Evolutionary conservation across 2,329 filamentous ascomycete species (phyloP).

Genomic region (Cordyceps tenuipes): DNA sequence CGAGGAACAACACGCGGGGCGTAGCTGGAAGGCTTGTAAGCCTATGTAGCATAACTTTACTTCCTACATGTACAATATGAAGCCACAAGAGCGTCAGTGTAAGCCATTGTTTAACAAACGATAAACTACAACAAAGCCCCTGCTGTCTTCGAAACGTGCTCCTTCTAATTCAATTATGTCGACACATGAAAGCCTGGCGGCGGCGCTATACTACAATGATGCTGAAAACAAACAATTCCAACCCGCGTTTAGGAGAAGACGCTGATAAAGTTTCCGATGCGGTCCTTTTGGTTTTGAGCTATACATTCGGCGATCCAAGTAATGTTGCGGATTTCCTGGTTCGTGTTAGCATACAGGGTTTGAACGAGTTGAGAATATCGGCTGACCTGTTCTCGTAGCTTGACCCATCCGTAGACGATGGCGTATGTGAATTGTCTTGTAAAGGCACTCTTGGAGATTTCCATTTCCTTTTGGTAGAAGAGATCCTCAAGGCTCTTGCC

Average conservation of each 20-base stretch:
- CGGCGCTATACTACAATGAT: conserved; percentile 36
- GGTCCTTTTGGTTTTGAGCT: conserved; percentile 98
- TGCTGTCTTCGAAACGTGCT: neutral
- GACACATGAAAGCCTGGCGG: conserved; percentile 29
- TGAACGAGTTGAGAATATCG: neutral
- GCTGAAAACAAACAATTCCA: conserved; percentile 19
- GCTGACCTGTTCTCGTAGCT: conserved; percentile 88
- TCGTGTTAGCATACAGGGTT: conserved; percentile 22
- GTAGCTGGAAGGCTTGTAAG: conserved; percentile 5
- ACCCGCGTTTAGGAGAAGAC: conserved; percentile 56
- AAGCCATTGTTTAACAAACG: conserved; percentile 3
- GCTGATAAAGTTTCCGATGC: conserved; percentile 97
- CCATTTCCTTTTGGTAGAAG: conserved; percentile 99
- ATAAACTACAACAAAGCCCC: conserved; percentile 2
- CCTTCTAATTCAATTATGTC: conserved; percentile 16
- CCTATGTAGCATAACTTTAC: conserved; percentile 36
- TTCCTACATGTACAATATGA: conserved; percentile 43
- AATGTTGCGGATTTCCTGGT: conserved; percentile 95
- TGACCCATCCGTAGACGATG: conserved; percentile 96
- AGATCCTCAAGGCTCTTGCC: conserved; percentile 90
- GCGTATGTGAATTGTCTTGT: conserved; percentile 92
- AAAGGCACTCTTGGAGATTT: conserved; percentile 90
- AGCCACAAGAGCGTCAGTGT: conserved; percentile 14
- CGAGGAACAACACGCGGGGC: conserved; percentile 13
- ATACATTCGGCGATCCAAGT: conserved; percentile 99